Evolutionary conservation across 352 stramenopile species (phyloP).

Genomic region (Pythium rhizo-oryzae): DNA sequence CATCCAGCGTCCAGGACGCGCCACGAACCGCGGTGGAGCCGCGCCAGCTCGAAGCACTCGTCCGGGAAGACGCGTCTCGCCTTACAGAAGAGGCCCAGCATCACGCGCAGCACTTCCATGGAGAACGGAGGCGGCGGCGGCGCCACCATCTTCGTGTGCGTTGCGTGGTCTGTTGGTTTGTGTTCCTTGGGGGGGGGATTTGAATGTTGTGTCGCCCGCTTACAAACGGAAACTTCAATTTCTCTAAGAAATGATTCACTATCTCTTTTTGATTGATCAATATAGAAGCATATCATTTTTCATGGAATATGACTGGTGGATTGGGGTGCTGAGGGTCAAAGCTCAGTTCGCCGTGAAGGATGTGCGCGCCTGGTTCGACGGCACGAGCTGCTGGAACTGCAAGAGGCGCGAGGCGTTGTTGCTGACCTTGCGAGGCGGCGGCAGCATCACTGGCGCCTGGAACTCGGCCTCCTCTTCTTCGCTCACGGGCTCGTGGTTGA

Average conservation of each 20-base stretch:
- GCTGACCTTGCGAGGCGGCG: slow-evolving; percentile 26
- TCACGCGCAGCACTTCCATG: slow-evolving; percentile 29
- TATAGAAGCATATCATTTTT: slow-evolving; percentile 15
- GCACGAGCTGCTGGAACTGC: slow-evolving; percentile 61
- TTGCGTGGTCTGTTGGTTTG: background rate
- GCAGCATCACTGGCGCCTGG: slow-evolving; percentile 4
- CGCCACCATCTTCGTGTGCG: background rate
- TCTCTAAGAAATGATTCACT: slow-evolving; percentile 22
- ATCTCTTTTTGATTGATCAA: slow-evolving; percentile 19
- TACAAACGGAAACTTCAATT: slow-evolving; percentile 28
- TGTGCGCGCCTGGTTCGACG: slow-evolving; percentile 41
- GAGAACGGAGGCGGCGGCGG: background rate
- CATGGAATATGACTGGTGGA: slow-evolving; percentile 21
- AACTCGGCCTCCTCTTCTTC: slow-evolving; percentile 20
- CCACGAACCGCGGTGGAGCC: background rate
- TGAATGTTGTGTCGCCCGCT: slow-evolving; percentile 11
- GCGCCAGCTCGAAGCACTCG: slow-evolving; percentile 21
- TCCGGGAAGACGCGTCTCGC: slow-evolving; percentile 25
- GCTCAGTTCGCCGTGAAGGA: slow-evolving; percentile 2
- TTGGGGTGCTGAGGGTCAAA: background rate
- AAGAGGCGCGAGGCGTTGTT: slow-evolving; percentile 37
- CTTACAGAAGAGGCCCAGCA: slow-evolving; percentile 30
- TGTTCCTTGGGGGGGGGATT: background rate
- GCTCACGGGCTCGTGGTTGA: background rate
- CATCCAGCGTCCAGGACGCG: too few species aligned